phyloP scores from a whole-genome alignment of 805 yeast genomes.

The Dipodascus albidus region DNA sequence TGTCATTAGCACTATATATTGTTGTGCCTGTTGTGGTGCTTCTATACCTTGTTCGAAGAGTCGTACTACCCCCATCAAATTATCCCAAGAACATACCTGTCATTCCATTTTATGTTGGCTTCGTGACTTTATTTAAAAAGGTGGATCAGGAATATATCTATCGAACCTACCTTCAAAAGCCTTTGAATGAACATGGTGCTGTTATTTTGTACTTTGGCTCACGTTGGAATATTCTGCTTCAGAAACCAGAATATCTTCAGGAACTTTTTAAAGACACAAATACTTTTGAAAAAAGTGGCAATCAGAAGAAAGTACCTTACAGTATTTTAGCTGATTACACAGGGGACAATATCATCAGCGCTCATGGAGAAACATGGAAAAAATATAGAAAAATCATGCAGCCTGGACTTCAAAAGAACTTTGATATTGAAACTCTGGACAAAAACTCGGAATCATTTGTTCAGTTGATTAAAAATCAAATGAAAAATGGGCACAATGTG shows the following conservation, averaged over 20 bases:
- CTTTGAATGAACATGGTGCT: neutral
- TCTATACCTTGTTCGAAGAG: neutral
- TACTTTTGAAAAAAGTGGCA: neutral
- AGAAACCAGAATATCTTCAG: neutral
- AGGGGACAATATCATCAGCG: neutral
- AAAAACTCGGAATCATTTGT: neutral
- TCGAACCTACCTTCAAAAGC: neutral
- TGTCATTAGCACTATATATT: neutral
- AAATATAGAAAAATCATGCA: neutral
- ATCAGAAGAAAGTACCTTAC: neutral
- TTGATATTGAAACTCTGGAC: neutral
- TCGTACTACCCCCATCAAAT: neutral
- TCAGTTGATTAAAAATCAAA: neutral
- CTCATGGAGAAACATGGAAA: constrained; percentile 1
- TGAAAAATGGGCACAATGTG: neutral
- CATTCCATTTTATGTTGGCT: neutral
- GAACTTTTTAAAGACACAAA: neutral
- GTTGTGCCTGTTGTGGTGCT: neutral
- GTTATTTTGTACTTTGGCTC: neutral
- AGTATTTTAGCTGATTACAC: neutral
- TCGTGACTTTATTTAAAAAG: neutral
- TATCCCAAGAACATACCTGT: neutral
- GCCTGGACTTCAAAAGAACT: neutral
- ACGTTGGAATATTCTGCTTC: neutral
- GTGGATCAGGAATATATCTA: neutral